Base-by-base conservation (phyloP, 345 rosid genomes). In the Linum usitatissimum region DNA sequence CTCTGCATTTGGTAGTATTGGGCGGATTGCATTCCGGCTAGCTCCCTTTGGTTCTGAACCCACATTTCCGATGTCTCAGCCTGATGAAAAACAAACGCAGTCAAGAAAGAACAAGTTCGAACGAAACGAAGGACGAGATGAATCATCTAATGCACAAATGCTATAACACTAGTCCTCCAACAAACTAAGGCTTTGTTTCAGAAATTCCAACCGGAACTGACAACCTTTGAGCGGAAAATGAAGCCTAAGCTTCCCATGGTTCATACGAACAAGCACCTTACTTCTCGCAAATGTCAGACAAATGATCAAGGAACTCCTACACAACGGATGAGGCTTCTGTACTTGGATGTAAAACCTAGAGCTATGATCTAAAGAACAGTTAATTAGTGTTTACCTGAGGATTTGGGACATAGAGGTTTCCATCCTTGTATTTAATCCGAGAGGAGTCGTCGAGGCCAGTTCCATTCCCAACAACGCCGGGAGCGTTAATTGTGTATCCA, bases 31-130 rank as follows among this genome's bases (percentile, higher is more conserved):
- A 85, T 55, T 57, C 84, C 84, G 0, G 82, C 73, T 30, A 83
- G 68, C 56, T 89, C 95, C 72, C 98, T 83, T 1, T 84, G 89
- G 76, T 89, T 92, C 70, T 80, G 91, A 76, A 89, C 78, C 98
- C 98, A 92, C 19, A 92, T 80, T 73, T 92, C 98, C 9, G 98
- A 87, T 53, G 92, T 64, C 77, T 86, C 98, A 0, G 89, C 87
- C 98, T 92, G 83, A 58, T 12, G n/a, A 19, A 13, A 28, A 55
- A 55, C 19, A 54, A 54, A 54, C n/a, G 6, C 7, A 12, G 18
- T 55, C 30, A 55, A 18, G 18, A 55, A 6, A 23, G 28, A 23
- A 23, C 28, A 23, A 23, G 28, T 23, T 23, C 2, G 23, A 18
- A 55, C 0, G 30, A 8, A 55, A 34, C 3, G 38, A 34, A 34